These are phyloP conservation scores for Parastagonospora nodorum DNA, from an alignment of 2,329 filamentous ascomycete species.

Conservation along the genomic window DNA sequence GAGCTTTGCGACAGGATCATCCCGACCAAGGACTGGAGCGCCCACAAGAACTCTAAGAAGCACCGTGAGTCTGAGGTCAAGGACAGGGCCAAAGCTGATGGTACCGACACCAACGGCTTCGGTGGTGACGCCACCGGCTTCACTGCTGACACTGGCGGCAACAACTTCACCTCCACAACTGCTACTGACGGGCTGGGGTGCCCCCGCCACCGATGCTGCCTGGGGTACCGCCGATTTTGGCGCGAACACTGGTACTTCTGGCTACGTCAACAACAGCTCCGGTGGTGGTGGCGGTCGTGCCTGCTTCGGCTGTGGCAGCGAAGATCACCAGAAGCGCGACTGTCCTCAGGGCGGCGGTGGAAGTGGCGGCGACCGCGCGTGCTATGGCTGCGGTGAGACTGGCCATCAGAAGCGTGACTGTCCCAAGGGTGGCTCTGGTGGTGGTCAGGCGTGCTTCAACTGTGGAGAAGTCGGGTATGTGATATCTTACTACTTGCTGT, in stretches of 20 bases:
- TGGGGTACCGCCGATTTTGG: conserved; percentile 5
- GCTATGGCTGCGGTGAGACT: conserved; percentile 30
- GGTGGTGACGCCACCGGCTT: conserved; percentile 6
- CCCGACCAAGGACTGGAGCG: conserved; percentile 36
- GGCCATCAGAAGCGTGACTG: conserved; percentile 36
- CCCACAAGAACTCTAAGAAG: conserved; percentile 41
- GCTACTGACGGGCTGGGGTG: conserved; percentile 46
- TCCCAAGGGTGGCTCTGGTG: conserved; percentile 15
- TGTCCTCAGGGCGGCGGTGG: conserved; percentile 21
- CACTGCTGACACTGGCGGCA: conserved; percentile 13
- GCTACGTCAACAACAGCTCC: conserved; percentile 8
- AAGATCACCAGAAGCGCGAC: conserved; percentile 31
- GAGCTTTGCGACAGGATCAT: conserved; percentile 40
- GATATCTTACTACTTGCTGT: neutral
- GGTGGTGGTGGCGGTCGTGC: conserved; percentile 17
- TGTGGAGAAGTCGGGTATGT: conserved; percentile 33
- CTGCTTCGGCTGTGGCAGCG: conserved; percentile 32
- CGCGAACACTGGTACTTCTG: neutral
- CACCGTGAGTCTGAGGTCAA: conserved; percentile 31
- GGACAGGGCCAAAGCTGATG: conserved; percentile 21
- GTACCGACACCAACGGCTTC: conserved; percentile 9
- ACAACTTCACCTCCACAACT: conserved; percentile 42
- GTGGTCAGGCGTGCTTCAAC: conserved; percentile 33
- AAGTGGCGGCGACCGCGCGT: conserved; percentile 23
- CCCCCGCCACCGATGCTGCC: neutral